Evolutionary conservation across 1,139 yeast genomes (phyloP), one percentile per base, ranked within the genome.

Genomic region (Suhomyces chickasaworum): DNA sequence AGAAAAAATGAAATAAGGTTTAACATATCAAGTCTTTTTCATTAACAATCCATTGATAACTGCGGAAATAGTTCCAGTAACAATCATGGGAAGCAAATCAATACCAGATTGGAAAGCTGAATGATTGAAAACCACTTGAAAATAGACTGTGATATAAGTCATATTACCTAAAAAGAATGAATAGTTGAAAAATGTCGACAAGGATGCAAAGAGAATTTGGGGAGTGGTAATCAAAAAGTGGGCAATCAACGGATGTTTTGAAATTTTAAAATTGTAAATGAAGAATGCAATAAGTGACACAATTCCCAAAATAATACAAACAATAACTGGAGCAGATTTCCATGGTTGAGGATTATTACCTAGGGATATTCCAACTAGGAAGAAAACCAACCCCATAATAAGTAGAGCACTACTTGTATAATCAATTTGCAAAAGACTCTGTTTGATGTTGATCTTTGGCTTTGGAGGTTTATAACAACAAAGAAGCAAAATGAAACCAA

Each of bases 101-200:
- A 60, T 41, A 4, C 64, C 64, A 2, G 63, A 58, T 36, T 53
- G 47, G 47, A 56, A 60, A 1, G 63, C 53, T 1, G 54, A 42
- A n/a, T 53, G 58, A 22, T 49, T 40, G 44, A 48, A 53, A 7
- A 60, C 53, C 21, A 60, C 58, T 45, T 61, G 65, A 41, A 58
- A 60, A 48, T 59, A 61, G 9, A 59, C 54, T 10, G 64, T 55
- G 9, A 61, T 40, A 45, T 58, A 60, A 15, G 55, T 59, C 30
- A 53, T 45, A 37, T 50, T 29, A 7, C 53, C 54, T 41, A 59
- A 38, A 47, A 60, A 59, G 38, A 53, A 54, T 8, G 52, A 53
- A 40, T 50, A 58, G 41, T 50, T 56, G 48, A 55, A 58, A n/a
- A 53, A 43, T 6, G 46, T 47, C 10, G 49, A 35, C 9, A 38